Base-by-base conservation (phyloP, 768 basidiomycete genomes). In the Hortiboletus campestris region DNA sequence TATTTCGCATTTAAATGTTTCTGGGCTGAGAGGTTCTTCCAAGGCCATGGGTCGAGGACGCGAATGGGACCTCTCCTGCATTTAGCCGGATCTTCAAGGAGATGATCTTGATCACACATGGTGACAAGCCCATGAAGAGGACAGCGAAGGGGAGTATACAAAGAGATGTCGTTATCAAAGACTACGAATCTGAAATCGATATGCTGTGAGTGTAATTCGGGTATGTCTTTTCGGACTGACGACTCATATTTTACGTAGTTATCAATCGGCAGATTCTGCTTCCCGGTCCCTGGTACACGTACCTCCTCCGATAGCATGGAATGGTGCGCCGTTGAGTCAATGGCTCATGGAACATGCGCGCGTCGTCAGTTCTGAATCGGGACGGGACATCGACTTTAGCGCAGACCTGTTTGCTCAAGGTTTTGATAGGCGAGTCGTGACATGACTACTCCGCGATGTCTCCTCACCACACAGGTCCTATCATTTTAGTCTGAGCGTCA, bases 61-160 rank as follows among this genome's bases (percentile, higher is more conserved):
- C 76, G 0, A 80, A 80, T 53, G 57, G 47, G 16, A 55, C 57
- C 0, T 69, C 76, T 0, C 78, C 78, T 0, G 63, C 73, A 0
- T 77, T 74, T 43, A 76, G 76, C 34, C 65, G 74, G 9, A 70
- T 80, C 7, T 80, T 76, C 71, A 79, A 78, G 63, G 77, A 83
- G 61, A 78, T 82, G 80, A 80, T 83, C 40, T 34, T 82, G 14
- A 63, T 81, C 14, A 65, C 79, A 0, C 57, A 62, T 0, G 44
- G 66, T 22, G 67, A 62, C 0, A 79, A 78, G 53, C 80, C 80
- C 0, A 60, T 83, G 28, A 61, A 65, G 12, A 71, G 75, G 41
- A 67, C 79, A 1, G 69, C 64, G 1, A 73, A 73, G 41, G 71
- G 65, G 2, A 70, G 62, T 5, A 55, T 67, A 5, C 60, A 56